Base-by-base conservation (phyloP, 345 rosid genomes). In the Arabidopsis suecica region DNA sequence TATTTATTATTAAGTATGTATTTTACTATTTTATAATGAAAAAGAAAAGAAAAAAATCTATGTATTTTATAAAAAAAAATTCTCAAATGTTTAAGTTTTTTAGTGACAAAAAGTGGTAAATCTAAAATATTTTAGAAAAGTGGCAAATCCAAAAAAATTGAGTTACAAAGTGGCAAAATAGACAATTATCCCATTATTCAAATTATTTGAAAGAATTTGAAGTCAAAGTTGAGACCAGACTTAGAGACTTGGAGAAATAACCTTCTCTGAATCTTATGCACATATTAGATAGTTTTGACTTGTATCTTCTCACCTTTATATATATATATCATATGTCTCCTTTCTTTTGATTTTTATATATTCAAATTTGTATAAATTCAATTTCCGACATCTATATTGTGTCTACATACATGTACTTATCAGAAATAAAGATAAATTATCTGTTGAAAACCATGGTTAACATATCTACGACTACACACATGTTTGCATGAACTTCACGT, bases 401-500 rank as follows among this genome's bases (percentile, higher is more conserved):
- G 53, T 16, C 9, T 37, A 51, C 58, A 12, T 45, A 18, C 62
- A 55, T 3, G 40, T 30, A 36, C 9, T 36, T 6, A 6, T 34
- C 37, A 34, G 5, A 34, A 1, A 34, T 34, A 34, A 1, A 6
- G 2, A 36, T 36, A 28, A 28, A 28, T 28, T 28, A 28, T 7
- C 5, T 54, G 13, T 56, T 56, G 61, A 14, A 30, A 30, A 32
- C 22, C 20, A 56, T 14, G 40, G 9, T 22, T 30, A n/a, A 13
- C 6, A 56, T 14, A 56, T 56, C 40, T 32, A 32, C 50, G 23
- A 48, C 23, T 20, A 32, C 22, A 7, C 44, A 32, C 33, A 8
- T 8, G 34, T 28, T 59, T 59, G 59, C 75, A 59, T 71, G 37
- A 10, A 20, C 54, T 32, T 36, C 59, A 59, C 59, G 60, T 61